Conservation (phyloP, 495 filamentous ascomycete genomes). For the Neurospora sp. region DNA sequence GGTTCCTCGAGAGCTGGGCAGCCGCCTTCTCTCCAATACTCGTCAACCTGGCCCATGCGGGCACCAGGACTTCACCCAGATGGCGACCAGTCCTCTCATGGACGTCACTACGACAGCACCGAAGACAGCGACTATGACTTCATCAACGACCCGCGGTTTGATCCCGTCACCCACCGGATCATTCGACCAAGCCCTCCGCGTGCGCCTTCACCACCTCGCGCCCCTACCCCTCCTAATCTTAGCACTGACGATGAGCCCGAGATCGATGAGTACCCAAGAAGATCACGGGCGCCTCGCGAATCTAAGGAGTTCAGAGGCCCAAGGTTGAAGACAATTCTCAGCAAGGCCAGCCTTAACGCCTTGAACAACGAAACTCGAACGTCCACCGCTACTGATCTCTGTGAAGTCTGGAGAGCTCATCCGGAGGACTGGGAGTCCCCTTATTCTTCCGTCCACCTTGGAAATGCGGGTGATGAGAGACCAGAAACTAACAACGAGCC, state of each 20-base stretch:
- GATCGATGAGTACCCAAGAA: background rate
- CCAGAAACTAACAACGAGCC: background rate
- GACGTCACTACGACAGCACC: background rate
- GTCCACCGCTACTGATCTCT: constrained; percentile 12
- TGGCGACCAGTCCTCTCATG: background rate
- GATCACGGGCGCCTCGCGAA: background rate
- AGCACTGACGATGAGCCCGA: background rate
- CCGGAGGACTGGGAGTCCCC: constrained; percentile 24
- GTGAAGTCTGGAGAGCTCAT: constrained; percentile 20
- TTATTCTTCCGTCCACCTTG: constrained; percentile 10
- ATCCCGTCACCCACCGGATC: background rate
- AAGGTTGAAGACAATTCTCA: background rate
- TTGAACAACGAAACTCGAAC: background rate
- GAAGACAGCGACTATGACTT: background rate
- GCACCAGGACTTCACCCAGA: background rate
- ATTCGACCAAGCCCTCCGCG: background rate
- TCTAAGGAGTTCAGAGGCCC: background rate
- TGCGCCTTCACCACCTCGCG: background rate
- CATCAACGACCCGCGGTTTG: background rate
- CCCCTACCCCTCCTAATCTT: background rate
- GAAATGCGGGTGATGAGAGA: background rate
- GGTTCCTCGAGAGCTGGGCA: background rate
- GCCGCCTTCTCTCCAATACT: background rate
- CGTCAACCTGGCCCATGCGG: background rate
- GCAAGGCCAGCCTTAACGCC: background rate